These are phyloP conservation scores for Globisporangium spiculum DNA, from an alignment of 352 stramenopile genomes.

Conservation along the genomic window DNA sequence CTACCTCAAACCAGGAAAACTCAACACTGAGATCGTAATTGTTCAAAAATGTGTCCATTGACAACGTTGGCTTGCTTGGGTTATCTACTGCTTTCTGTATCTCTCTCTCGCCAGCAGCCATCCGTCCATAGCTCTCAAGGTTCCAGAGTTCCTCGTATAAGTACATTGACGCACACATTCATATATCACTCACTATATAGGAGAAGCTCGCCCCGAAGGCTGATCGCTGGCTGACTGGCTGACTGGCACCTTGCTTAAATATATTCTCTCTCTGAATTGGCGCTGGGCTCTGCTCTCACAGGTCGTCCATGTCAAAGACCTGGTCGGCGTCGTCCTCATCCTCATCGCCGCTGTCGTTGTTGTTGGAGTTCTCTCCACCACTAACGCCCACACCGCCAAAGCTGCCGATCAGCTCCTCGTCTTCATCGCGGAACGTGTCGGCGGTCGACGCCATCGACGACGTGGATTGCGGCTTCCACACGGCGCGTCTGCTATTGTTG, in stretches of 20 bases:
- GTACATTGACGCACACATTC: neutral
- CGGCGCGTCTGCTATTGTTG: slow-evolving; percentile 1
- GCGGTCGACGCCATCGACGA: slow-evolving; percentile 34
- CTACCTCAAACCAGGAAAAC: too few species aligned
- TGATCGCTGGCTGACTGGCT: neutral
- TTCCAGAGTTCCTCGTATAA: neutral
- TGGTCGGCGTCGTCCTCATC: slow-evolving; percentile 16
- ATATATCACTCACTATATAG: neutral
- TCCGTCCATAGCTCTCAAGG: neutral
- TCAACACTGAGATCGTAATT: neutral
- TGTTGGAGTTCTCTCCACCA: slow-evolving; percentile 12
- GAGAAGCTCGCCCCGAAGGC: neutral
- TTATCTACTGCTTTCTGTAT: neutral
- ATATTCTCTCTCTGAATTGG: neutral
- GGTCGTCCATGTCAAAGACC: slow-evolving; percentile 71
- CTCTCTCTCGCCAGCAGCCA: neutral
- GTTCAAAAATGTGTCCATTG: neutral
- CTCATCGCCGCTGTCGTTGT: slow-evolving; percentile 24
- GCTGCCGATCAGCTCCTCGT: slow-evolving; percentile 13
- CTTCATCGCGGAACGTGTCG: slow-evolving; percentile 34
- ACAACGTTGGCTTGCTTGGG: neutral
- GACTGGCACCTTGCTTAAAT: neutral
- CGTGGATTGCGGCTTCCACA: slow-evolving; percentile 25
- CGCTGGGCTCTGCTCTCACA: slow-evolving; percentile 24
- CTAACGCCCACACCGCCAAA: neutral